phyloP scores from a whole-genome alignment of 768 basidiomycete genomes.

The Podaxis sp. region DNA sequence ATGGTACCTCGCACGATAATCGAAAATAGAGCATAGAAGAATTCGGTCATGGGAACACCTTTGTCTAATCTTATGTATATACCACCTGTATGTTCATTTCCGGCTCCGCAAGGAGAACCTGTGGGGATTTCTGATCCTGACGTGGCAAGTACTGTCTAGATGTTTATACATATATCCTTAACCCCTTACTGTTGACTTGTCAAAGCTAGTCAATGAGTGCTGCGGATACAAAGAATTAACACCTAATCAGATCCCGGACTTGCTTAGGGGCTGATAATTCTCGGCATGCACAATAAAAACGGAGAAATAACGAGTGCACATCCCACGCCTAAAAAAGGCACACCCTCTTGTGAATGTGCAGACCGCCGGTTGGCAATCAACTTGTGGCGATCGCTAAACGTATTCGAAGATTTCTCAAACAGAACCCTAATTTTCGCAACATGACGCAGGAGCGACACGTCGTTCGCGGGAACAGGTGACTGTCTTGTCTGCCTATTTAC shows the following conservation, averaged over 20 bases:
- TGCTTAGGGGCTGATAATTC: no score
- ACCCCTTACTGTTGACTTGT: no score
- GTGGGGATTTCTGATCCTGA: not conserved
- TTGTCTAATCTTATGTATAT: not conserved
- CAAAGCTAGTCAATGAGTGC: no score
- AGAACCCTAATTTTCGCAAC: not conserved
- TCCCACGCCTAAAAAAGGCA: not conserved
- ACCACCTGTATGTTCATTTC: not conserved
- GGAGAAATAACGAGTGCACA: not conserved
- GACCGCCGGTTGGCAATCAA: not conserved
- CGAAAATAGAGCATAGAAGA: slow-evolving; percentile 11
- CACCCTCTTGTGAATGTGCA: not conserved
- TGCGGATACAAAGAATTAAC: no score
- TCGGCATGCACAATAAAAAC: not conserved
- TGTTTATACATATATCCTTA: not conserved
- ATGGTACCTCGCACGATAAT: slow-evolving; percentile 1
- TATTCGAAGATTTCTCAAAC: not conserved
- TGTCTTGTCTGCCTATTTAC: not conserved
- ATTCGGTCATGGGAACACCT: not conserved
- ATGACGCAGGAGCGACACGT: not conserved
- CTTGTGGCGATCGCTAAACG: not conserved
- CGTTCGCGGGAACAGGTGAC: not conserved
- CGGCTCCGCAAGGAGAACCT: not conserved
- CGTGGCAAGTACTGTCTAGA: not conserved
- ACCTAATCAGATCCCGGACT: no score